phyloP scores from a whole-genome alignment of 2,329 filamentous ascomycete species.

The Monosporascus sp. region DNA sequence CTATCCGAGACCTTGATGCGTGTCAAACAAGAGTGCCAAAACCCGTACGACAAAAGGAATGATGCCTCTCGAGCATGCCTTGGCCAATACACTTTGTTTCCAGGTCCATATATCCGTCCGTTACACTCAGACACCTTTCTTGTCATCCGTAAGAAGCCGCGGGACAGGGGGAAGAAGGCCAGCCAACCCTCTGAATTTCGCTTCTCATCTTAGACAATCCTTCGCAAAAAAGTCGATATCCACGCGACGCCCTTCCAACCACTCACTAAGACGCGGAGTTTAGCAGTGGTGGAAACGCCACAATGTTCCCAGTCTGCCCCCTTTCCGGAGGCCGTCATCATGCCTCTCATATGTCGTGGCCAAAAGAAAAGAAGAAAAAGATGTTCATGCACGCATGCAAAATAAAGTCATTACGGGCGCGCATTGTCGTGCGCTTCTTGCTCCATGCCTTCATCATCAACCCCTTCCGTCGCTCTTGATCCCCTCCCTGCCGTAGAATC shows the following conservation, averaged over 20 bases:
- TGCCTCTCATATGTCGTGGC: background rate
- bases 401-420: slow-evolving; percentile 4
- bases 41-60: background rate
- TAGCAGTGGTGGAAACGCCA: background rate
- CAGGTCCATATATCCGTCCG: background rate
- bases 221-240: too few species aligned
- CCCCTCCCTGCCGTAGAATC: background rate
- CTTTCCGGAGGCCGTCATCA: background rate
- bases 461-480: background rate
- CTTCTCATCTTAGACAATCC: too few species aligned
- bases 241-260: background rate
- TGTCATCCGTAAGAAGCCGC: background rate
- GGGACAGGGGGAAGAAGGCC: background rate
- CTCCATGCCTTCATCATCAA: background rate
- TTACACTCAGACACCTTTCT: background rate
- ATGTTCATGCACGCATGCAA: background rate
- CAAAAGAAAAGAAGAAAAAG: background rate
- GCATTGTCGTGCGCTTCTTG: background rate
- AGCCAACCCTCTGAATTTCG: too few species aligned
- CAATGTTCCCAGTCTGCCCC: background rate
- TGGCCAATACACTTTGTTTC: background rate
- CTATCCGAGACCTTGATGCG: background rate
- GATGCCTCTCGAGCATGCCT: background rate
- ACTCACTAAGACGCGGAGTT: too few species aligned
- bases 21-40: background rate